phyloP scores from a whole-genome alignment of 1,284 basidiomycete species.

The Trametes sp. region DNA sequence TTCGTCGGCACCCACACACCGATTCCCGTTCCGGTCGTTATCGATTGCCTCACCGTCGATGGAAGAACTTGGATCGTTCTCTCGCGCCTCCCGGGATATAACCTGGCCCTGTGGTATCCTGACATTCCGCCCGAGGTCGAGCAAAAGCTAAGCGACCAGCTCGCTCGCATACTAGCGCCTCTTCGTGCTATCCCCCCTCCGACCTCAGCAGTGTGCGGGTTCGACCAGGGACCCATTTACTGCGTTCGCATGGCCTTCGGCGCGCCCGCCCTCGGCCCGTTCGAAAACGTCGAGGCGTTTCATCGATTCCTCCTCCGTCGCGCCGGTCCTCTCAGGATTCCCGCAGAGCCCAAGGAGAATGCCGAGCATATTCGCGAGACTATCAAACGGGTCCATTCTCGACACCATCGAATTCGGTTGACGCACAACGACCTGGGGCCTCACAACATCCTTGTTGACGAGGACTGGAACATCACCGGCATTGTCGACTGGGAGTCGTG shows the following conservation, averaged over 20 bases:
- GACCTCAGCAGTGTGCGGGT: slow-evolving; percentile 15
- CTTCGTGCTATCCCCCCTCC: slow-evolving; percentile 21
- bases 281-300: slow-evolving; percentile 9
- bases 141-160: slow-evolving; percentile 12
- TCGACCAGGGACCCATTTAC: slow-evolving; percentile 17
- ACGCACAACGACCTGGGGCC: slow-evolving; percentile 35
- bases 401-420: slow-evolving; percentile 21
- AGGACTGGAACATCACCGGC: slow-evolving; percentile 30
- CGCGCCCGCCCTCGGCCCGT: slow-evolving; percentile 9
- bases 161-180: slow-evolving; percentile 16
- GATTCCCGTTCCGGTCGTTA: slow-evolving; percentile 14
- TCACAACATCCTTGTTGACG: slow-evolving; percentile 34
- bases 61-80: slow-evolving; percentile 5
- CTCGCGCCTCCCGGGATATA: slow-evolving; percentile 1
- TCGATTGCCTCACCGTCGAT: slow-evolving; percentile 17
- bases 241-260: slow-evolving; percentile 10
- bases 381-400: slow-evolving; percentile 4
- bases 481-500: slow-evolving; percentile 39
- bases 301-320: slow-evolving; percentile 2
- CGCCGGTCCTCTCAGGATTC: not conserved
- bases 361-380: not conserved
- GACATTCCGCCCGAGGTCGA: slow-evolving; percentile 14
- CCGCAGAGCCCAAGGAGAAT: not conserved
- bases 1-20: slow-evolving; percentile 9
- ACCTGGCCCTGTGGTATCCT: not conserved